Conservation (phyloP, 23 red algal species). For the Gracilaria domingensis region DNA sequence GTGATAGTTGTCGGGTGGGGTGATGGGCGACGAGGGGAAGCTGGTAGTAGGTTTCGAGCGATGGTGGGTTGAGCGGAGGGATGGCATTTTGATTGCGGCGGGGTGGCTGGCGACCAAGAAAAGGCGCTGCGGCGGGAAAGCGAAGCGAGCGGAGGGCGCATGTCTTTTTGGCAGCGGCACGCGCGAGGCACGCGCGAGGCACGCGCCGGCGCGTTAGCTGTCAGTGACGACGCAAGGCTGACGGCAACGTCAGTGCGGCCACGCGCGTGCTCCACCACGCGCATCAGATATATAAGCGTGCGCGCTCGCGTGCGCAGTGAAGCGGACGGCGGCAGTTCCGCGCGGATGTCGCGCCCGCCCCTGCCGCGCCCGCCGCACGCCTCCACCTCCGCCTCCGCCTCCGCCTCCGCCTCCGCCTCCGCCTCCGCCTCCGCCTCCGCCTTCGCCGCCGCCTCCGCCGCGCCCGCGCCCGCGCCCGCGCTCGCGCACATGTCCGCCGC, state of each 20-base stretch:
- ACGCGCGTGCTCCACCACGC: background rate
- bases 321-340: background rate
- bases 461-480: background rate
- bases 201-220: background rate
- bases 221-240: background rate
- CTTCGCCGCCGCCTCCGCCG: background rate
- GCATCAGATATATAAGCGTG: background rate
- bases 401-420: background rate
- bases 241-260: background rate
- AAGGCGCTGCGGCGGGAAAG: background rate
- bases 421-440: background rate
- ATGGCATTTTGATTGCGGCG: no score
- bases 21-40: background rate
- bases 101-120: no score
- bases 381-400: background rate
- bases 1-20: no score
- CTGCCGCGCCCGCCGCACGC: background rate
- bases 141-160: background rate
- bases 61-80: background rate
- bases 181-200: background rate
- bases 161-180: background rate
- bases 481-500: background rate
- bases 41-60: background rate
- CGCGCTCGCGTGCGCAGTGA: background rate
- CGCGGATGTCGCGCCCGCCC: slow-evolving; percentile 22